Base-by-base conservation (phyloP, 2,329 filamentous ascomycete genomes). In the Penicillium paneum region DNA sequence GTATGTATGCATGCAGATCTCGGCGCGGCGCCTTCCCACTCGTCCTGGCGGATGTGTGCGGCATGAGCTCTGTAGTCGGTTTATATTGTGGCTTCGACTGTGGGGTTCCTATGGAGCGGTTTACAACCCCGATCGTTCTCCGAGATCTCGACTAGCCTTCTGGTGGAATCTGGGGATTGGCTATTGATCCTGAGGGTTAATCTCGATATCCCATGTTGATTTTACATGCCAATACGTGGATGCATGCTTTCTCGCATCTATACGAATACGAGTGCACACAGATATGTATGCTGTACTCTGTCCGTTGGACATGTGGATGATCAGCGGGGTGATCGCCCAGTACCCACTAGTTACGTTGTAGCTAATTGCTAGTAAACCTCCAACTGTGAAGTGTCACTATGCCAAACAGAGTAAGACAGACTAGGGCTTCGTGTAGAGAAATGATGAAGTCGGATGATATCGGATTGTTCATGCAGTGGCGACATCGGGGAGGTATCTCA, bases 401-500 rank as follows among this genome's bases (percentile, higher is more conserved):
- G 40, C 24, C n/a, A 17, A 28, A 17, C n/a, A 17, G 8, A 17
- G 26, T 10, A 26, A 1, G 8, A 28, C 8, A 17, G 7, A 39
- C n/a, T 28, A 26, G 10, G 8, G 11, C 8, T 24, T 29, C 3
- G 29, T 28, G 10, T 13, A 15, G 21, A 19, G 35, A 19, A 31
- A 48, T 34, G 13, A 29, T 26, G 17, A 19, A 35, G 2, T 19
- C 21, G 21, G 21, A 10, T 42, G 29, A 35, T 28, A 42, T 42
- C 21, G 21, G n/a, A 28, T 34, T 29, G 21, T 46, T 26, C 13
- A 12, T 5, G 6, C 17, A 40, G 56, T 59, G 56, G 56, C 51
- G 17, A 49, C 19, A 11, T 11, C 49, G 8, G 38, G 8, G 38
- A 11, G 40, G 21, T 3, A 40, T 21, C 12, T 21, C 17, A 2